A percentile compares a stretch with the other conserved stretches of the same genome.
Conservation (phyloP, 106 monocot species). For the Iris macrosiphon region DNA sequence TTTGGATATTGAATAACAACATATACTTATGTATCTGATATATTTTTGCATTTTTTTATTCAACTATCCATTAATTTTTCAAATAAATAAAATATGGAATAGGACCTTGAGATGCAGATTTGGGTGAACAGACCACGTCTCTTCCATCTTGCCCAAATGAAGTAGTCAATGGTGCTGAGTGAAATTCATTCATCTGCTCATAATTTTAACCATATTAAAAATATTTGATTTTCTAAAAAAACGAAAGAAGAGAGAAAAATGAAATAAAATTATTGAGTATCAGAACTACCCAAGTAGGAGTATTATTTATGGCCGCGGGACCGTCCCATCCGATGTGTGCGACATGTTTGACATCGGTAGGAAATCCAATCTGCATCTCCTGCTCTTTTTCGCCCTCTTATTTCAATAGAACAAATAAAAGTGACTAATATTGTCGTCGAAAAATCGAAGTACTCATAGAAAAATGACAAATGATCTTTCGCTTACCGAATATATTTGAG, state of each 20-base stretch:
- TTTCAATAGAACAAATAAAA: neutral
- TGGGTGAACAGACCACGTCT: neutral
- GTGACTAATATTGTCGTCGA: too few species aligned
- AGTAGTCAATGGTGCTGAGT: conserved; percentile 29
- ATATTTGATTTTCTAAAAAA: neutral
- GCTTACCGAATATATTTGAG: conserved; percentile 65
- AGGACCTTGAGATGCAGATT: conserved; percentile 17
- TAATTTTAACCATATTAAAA: neutral
- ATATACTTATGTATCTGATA: too few species aligned
- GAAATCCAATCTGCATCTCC: conserved; percentile 25
- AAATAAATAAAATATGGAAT: too few species aligned
- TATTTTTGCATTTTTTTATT: too few species aligned
- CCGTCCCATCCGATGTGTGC: conserved; percentile 32
- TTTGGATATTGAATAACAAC: too few species aligned
- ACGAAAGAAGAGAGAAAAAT: neutral
- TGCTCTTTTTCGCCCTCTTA: conserved; percentile 18
- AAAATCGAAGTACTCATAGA: neutral
- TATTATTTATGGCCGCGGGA: neutral
- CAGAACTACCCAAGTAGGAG: conserved; percentile 17
- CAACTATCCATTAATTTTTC: too few species aligned
- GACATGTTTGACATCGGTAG: conserved; percentile 28
- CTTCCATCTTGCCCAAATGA: conserved; percentile 3
- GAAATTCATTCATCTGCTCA: conserved; percentile 32
- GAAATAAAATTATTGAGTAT: neutral
- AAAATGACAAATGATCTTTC: neutral